Conservation (phyloP, 23 red algal species). For the Cyanidiococcus yangmingshanensis region DNA sequence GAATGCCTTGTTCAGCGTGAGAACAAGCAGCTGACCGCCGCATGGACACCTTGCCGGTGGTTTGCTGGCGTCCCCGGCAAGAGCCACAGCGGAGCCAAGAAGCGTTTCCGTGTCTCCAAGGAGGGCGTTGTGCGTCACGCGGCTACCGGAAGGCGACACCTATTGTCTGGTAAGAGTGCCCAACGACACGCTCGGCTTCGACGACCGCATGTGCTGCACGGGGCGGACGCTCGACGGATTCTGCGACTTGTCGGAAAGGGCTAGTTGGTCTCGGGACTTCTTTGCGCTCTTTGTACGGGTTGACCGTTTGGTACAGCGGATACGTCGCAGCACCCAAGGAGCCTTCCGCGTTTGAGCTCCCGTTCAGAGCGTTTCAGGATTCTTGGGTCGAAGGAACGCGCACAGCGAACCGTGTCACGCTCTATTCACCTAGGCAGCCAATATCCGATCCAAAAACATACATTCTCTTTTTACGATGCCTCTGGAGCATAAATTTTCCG, state of each 20-base stretch:
- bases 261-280: background rate
- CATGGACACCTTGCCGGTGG: background rate
- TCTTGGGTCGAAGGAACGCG: too few species aligned
- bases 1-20: too few species aligned
- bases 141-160: background rate
- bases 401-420: too few species aligned
- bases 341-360: too few species aligned
- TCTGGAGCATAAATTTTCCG: too few species aligned
- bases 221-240: background rate
- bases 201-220: background rate
- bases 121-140: constrained; percentile 1
- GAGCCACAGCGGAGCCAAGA: constrained; percentile 1
- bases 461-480: too few species aligned
- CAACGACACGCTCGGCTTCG: background rate
- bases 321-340: too few species aligned
- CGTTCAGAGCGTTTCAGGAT: too few species aligned
- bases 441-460: too few species aligned
- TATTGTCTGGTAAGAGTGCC: background rate
- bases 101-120: background rate
- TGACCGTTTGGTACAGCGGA: background rate
- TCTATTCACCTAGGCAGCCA: background rate
- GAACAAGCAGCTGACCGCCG: too few species aligned
- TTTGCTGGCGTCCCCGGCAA: constrained; percentile 3
- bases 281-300: background rate
- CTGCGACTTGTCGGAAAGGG: background rate